A percentile compares a stretch with the other conserved stretches of the same genome.
Evolutionary conservation across 2,329 filamentous ascomycete genomes (phyloP).

Genomic region (Penicillium sumatraense): DNA sequence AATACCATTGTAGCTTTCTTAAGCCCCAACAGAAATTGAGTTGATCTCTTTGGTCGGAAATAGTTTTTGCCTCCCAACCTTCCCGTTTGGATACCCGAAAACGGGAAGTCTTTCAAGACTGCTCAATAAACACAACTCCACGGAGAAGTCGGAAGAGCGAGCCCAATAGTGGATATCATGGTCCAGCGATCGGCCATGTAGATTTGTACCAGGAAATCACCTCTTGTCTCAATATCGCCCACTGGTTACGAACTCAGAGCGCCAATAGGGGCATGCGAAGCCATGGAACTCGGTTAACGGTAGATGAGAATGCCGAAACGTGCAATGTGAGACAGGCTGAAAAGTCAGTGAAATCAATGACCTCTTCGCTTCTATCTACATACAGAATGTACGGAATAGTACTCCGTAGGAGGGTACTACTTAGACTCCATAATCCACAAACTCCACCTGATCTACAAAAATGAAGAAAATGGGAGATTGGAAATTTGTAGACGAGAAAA

Average conservation of each 20-base stretch:
- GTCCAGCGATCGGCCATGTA: constrained; percentile 16
- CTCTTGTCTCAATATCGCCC: constrained; percentile 3
- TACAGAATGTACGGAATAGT: too few relatives aligned
- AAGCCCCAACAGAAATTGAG: neutral
- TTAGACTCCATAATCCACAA: neutral
- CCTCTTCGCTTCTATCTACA: too few relatives aligned
- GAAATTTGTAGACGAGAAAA: constrained; percentile 1
- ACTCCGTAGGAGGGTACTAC: too few relatives aligned
- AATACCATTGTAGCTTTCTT: too few relatives aligned
- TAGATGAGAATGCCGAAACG: neutral
- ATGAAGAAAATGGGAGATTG: constrained; percentile 1
- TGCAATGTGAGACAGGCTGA: neutral
- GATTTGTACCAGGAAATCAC: constrained; percentile 1
- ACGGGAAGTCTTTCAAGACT: neutral
- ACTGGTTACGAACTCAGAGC: neutral
- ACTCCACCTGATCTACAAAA: constrained; percentile 1
- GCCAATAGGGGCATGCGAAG: constrained; percentile 5
- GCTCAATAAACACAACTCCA: neutral
- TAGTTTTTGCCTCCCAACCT: neutral
- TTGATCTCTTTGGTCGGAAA: neutral
- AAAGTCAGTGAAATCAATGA: too few relatives aligned
- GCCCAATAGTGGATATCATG: constrained; percentile 6
- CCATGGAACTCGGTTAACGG: neutral
- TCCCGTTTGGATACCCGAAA: neutral
- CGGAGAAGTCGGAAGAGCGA: constrained; percentile 5